Evolutionary conservation across 139 green algal genomes (phyloP), one percentile per base, ranked within the genome.

Genomic region (Mesostigma viride): DNA sequence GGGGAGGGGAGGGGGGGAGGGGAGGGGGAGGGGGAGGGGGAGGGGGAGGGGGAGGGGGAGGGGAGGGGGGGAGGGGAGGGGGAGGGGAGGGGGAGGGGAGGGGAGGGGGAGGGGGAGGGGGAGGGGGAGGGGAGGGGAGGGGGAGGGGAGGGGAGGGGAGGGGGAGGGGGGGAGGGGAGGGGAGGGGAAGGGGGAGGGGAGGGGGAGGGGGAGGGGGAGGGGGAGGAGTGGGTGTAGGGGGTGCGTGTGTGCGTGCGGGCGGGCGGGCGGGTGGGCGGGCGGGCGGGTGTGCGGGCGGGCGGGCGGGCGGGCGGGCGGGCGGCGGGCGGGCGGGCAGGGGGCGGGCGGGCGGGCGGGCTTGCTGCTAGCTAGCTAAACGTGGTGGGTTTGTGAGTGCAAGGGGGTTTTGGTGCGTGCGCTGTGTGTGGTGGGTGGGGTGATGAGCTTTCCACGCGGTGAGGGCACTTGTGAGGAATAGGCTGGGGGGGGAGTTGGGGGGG

Each of bases 401-500:
- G 45, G 22, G 22, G 45, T 28, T 22, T 56, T 24, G 40, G 40
- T 14, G 8, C 40, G 14, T 51, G 8, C 40, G 11, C 40, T 24
- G 11, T 51, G 67, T 58, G 14, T 80, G 63, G 81, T 89, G 89
- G 17, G 72, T 76, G 26, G 84, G 8, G 40, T 14, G 14, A 51
- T 51, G 11, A 51, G 14, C 8, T 24, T 24, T 51, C 11, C 40
- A 51, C 11, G 8, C 14, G 14, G 40, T n/a, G n/a, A n/a, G n/a
- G n/a, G n/a, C n/a, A n/a, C n/a, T n/a, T n/a, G n/a, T n/a, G n/a
- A n/a, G n/a, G n/a, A n/a, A n/a, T n/a, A n/a, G n/a, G n/a, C n/a
- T n/a, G n/a, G n/a, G n/a, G n/a, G n/a, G n/a, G n/a, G n/a, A n/a
- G n/a, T n/a, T n/a, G n/a, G n/a, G n/a, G n/a, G n/a, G n/a, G n/a